These are phyloP conservation scores for Phytophthora melonis DNA, from an alignment of 352 stramenopile genomes.

Conservation along the genomic window DNA sequence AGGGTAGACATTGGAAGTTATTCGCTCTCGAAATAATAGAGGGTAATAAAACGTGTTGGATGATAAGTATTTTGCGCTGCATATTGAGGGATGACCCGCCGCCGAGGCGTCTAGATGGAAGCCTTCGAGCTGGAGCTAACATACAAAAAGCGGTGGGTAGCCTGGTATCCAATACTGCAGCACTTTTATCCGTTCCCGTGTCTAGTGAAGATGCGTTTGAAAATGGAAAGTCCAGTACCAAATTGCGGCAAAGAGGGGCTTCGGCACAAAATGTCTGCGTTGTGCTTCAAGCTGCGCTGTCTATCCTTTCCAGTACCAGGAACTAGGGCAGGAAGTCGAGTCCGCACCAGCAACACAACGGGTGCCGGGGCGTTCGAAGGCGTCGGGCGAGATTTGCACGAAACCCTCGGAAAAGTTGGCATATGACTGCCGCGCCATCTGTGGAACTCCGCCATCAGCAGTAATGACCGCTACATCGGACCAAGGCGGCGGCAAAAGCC, in stretches of 20 bases:
- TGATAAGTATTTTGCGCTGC: background rate
- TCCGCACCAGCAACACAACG: constrained; percentile 15
- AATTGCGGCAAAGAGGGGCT: background rate
- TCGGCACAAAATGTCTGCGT: background rate
- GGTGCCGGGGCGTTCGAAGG: constrained; percentile 8
- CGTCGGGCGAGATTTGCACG: constrained; percentile 15
- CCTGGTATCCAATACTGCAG: no score
- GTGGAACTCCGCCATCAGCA: background rate
- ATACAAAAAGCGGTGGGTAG: no score
- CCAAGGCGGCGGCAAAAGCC: background rate
- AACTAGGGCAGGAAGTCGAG: background rate
- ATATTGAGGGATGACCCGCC: no score
- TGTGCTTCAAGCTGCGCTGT: background rate
- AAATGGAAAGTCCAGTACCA: background rate
- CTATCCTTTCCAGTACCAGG: background rate
- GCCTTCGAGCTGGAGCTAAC: no score
- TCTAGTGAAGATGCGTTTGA: no score
- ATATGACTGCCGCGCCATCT: constrained; percentile 18
- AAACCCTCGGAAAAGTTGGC: constrained; percentile 11
- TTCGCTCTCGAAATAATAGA: background rate
- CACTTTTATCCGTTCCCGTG: no score
- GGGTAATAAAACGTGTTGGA: background rate
- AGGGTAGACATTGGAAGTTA: background rate
- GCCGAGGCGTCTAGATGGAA: no score
- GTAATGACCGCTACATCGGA: background rate